Conservation (phyloP, 768 basidiomycete genomes). For the Royoungia palumana region DNA sequence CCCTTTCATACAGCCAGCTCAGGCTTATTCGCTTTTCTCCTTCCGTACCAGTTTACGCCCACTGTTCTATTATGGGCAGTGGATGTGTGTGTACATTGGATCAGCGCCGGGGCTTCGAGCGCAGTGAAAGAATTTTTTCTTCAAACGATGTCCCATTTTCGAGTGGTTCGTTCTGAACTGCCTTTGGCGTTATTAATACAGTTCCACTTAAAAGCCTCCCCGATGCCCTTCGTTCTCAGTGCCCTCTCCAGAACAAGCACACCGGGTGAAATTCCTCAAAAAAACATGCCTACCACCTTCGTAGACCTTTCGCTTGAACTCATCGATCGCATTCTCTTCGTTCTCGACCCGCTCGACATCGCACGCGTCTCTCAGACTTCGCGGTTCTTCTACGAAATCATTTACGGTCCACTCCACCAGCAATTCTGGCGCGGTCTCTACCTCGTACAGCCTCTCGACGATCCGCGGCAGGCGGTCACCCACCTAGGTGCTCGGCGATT, state of each 20-base stretch:
- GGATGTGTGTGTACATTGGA: neutral
- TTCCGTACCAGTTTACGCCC: neutral
- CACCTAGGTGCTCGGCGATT: conserved; percentile 26
- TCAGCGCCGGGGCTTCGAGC: neutral
- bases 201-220: conserved; percentile 1
- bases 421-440: conserved; percentile 64
- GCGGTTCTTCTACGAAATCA: conserved; percentile 36
- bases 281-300: conserved; percentile 15
- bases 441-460: conserved; percentile 60
- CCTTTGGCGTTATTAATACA: conserved; percentile 10
- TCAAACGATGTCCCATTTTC: conserved; percentile 2
- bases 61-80: conserved; percentile 1
- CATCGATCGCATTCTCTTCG: conserved; percentile 52
- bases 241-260: neutral
- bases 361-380: conserved; percentile 52
- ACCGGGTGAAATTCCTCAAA: too few species aligned
- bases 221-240: neutral
- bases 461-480: conserved; percentile 51
- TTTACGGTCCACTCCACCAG: conserved; percentile 45
- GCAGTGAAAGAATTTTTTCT: conserved; percentile 30
- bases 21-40: neutral
- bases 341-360: conserved; percentile 61
- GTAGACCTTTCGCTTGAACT: conserved; percentile 55
- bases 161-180: conserved; percentile 14
- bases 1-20: neutral